Conservation (phyloP, 164 flowering plant species). For the Vitis vinifera region ASM3070453v1 NC_081813.1:248501-249000, state of each 20-base stretch:
- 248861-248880: constrained; percentile 94
- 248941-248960: neutral
- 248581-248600: neutral
- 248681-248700: constrained; percentile 97
- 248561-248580: constrained; percentile 4
- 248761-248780: neutral
- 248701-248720: constrained; percentile 2
- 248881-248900: constrained; percentile 64
- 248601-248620: neutral
- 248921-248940: neutral
- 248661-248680: constrained; percentile 91
- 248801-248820: neutral
- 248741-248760: neutral
- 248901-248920: constrained; percentile 4
- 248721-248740: constrained; percentile 3
- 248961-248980: neutral
- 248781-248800: neutral
- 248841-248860: constrained; percentile 95
- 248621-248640: constrained; percentile 75
- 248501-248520: constrained; percentile 99
- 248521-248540: constrained; percentile 99
- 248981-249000: neutral
- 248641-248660: constrained; percentile 95
- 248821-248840: constrained; percentile 95
- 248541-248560: constrained; percentile 41